A percentile compares a stretch with the other conserved stretches of the same genome.
phyloP scores from a whole-genome alignment of 31 red algal species.

The Endocladia muricata region DNA sequence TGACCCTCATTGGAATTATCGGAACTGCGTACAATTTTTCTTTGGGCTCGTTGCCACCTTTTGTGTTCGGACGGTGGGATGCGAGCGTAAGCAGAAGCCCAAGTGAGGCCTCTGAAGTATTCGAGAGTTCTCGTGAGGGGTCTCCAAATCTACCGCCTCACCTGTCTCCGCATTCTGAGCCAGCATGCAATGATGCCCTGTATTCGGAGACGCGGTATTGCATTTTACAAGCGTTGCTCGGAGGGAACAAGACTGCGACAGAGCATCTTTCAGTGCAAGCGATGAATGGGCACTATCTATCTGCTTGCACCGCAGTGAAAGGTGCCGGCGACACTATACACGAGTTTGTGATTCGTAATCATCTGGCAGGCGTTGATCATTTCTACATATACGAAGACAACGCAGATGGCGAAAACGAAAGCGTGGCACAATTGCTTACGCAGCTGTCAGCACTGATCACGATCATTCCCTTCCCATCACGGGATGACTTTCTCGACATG shows the following conservation, averaged over 20 bases:
- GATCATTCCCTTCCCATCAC: not conserved
- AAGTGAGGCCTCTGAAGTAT: no score
- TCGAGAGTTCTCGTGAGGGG: no score
- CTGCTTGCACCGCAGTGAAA: not conserved
- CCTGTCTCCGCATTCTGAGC: no score
- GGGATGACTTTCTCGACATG: not conserved
- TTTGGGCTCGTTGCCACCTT: no score
- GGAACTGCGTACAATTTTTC: no score
- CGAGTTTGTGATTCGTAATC: slow-evolving; percentile 1
- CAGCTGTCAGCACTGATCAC: not conserved
- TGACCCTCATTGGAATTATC: no score
- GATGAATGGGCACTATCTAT: slow-evolving; percentile 1
- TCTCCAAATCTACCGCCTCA: no score
- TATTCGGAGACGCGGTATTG: no score
- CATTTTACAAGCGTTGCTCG: not conserved
- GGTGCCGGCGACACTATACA: not conserved
- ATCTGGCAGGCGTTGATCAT: slow-evolving; percentile 15
- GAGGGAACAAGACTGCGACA: not conserved
- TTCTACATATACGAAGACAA: slow-evolving; percentile 29
- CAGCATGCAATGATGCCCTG: no score
- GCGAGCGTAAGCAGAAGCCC: no score
- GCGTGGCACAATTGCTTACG: not conserved
- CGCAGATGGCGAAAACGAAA: not conserved
- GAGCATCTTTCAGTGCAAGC: not conserved
- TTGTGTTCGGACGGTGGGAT: no score